Percentiles rank a stretch among this genome's conserved stretches.
phyloP scores from a whole-genome alignment of 2,329 filamentous ascomycete genomes.

The Hawksworthiomyces lignivorus region DNA sequence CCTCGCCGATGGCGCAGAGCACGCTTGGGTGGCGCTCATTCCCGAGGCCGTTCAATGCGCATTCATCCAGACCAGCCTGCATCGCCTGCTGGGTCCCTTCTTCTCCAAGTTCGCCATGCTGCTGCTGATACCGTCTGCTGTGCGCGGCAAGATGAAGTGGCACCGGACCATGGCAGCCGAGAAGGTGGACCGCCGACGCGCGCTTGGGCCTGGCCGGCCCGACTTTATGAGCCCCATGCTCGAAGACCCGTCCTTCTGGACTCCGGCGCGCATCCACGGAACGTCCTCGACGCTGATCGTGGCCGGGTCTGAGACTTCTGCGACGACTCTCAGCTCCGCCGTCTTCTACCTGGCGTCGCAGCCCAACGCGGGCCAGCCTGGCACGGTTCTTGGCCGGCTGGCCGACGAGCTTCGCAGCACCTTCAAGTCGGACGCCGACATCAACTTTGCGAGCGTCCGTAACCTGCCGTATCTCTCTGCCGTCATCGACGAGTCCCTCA shows the following conservation, averaged over 20 bases:
- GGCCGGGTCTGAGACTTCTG: constrained; percentile 44
- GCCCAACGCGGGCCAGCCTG: constrained; percentile 17
- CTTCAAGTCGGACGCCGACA: constrained; percentile 29
- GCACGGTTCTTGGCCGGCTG: constrained; percentile 24
- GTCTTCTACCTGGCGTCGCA: constrained; percentile 32
- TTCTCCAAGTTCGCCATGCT: background rate
- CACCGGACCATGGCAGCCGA: constrained; percentile 1
- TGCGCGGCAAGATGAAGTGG: background rate
- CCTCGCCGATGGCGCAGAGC: constrained; percentile 20
- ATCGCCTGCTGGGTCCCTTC: constrained; percentile 4
- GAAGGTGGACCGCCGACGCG: constrained; percentile 7
- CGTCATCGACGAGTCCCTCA: constrained; percentile 27
- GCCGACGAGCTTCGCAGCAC: constrained; percentile 31
- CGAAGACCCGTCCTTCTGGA: constrained; percentile 1
- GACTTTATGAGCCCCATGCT: constrained; percentile 14
- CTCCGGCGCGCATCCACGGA: constrained; percentile 2
- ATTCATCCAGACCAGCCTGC: background rate
- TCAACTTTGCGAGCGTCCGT: constrained; percentile 21
- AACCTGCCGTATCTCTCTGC: constrained; percentile 26
- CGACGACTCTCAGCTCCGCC: constrained; percentile 34
- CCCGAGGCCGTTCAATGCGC: constrained; percentile 17
- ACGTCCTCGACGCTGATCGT: constrained; percentile 26
- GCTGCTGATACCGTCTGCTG: background rate
- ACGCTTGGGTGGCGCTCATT: constrained; percentile 22
- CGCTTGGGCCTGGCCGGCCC: constrained; percentile 2